Conservation (phyloP, 2,329 filamentous ascomycete genomes). For the Cytospora paraplurivora region DNA sequence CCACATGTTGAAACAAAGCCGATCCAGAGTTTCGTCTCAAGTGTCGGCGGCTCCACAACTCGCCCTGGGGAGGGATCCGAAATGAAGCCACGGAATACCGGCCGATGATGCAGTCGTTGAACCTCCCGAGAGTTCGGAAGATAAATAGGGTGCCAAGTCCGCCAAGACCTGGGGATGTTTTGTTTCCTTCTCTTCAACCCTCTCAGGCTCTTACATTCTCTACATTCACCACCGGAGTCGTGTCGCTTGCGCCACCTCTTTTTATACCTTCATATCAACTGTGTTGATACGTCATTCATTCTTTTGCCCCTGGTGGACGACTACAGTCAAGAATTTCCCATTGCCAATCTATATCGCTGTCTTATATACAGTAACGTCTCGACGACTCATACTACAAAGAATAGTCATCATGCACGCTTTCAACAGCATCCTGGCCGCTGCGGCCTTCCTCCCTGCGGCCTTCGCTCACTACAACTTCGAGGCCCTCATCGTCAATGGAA, state of each 20-base stretch:
- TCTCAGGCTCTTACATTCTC: slow-evolving; percentile 20
- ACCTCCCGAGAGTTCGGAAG: background rate
- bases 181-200: slow-evolving; percentile 11
- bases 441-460: slow-evolving; percentile 22
- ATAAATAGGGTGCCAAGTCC: slow-evolving; percentile 14
- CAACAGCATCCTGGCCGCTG: slow-evolving; percentile 16
- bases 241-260: slow-evolving; percentile 26
- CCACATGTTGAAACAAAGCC: slow-evolving; percentile 4
- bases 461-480: slow-evolving; percentile 32
- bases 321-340: slow-evolving; percentile 4
- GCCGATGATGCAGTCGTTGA: slow-evolving; percentile 9
- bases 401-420: slow-evolving; percentile 13
- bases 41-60: slow-evolving; percentile 9
- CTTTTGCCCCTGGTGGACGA: slow-evolving; percentile 25
- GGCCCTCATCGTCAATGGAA: slow-evolving; percentile 32
- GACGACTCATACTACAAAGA: background rate
- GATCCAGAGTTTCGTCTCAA: slow-evolving; percentile 16
- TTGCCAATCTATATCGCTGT: background rate
- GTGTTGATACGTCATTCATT: slow-evolving; percentile 27
- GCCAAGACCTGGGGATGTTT: slow-evolving; percentile 7
- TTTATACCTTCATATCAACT: slow-evolving; percentile 18
- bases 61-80: slow-evolving; percentile 20
- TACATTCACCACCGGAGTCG: slow-evolving; percentile 8
- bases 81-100: slow-evolving; percentile 11
- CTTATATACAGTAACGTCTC: background rate